Evolutionary conservation across 345 rosid species (phyloP).

Genomic region (Eucalyptus rudis): DNA sequence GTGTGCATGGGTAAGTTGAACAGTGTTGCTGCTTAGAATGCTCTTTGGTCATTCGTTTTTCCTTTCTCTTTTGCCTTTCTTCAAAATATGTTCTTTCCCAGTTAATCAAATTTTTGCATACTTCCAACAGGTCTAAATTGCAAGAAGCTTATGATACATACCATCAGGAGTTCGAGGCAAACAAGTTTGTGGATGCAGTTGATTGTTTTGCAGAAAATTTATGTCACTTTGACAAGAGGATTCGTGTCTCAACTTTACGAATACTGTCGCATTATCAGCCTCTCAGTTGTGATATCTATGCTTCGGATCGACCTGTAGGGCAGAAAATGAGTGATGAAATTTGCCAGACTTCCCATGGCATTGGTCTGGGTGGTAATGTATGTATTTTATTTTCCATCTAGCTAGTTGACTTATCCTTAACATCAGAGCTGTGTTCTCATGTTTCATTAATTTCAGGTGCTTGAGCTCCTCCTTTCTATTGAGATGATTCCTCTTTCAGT

Average conservation of each 20-base stretch:
- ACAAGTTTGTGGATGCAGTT: conserved; percentile 30
- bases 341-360: conserved; percentile 2
- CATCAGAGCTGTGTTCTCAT: not conserved
- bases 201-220: conserved; percentile 48
- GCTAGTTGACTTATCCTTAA: not conserved
- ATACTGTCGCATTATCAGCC: conserved; percentile 66
- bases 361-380: conserved; percentile 32
- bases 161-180: conserved; percentile 34
- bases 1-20: conserved; percentile 36
- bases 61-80: not conserved
- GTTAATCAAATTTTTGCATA: not conserved
- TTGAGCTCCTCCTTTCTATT: conserved; percentile 44
- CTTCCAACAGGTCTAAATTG: conserved; percentile 20
- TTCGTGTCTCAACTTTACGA: conserved; percentile 65
- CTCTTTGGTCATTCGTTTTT: not conserved
- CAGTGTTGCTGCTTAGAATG: not conserved
- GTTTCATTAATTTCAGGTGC: conserved; percentile 40
- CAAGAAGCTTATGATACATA: conserved; percentile 12
- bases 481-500: conserved; percentile 59
- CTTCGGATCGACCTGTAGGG: conserved; percentile 23
- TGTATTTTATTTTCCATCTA: conserved; percentile 1
- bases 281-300: conserved; percentile 8
- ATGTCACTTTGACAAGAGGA: conserved; percentile 48
- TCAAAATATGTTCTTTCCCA: not conserved
- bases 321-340: conserved; percentile 16